These are phyloP conservation scores for Populus hybrid DNA, from an alignment of 441 rosid genomes.

Conservation along the genomic window DNA sequence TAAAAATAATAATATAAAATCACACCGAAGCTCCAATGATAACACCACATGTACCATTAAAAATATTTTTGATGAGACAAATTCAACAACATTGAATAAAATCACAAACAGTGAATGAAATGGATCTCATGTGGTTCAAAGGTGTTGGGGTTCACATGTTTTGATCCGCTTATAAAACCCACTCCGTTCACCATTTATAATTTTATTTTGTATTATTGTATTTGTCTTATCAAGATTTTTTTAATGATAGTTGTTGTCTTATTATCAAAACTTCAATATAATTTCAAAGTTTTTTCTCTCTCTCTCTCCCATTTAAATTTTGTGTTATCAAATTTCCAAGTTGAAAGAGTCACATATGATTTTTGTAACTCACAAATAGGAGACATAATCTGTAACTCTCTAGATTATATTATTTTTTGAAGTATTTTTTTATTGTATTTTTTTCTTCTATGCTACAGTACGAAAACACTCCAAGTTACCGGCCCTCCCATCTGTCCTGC, in stretches of 20 bases:
- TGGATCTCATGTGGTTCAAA: fast-evolving
- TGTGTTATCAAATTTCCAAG: too few relatives aligned
- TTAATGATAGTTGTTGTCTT: fast-evolving
- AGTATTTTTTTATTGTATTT: too few relatives aligned
- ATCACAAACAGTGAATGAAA: fast-evolving
- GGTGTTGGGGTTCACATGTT: fast-evolving
- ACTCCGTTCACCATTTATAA: fast-evolving
- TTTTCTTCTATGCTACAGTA: too few relatives aligned
- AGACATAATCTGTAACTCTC: too few relatives aligned
- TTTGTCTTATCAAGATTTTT: fast-evolving
- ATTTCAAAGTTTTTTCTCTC: too few relatives aligned
- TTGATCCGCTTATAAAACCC: fast-evolving
- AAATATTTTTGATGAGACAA: too few relatives aligned
- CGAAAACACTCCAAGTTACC: neutral
- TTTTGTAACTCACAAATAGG: too few relatives aligned
- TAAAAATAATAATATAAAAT: neutral
- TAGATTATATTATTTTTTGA: too few relatives aligned
- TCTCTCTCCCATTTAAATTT: too few relatives aligned
- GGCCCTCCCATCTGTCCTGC: neutral
- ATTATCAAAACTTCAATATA: too few relatives aligned
- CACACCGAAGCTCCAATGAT: fast-evolving
- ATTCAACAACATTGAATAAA: fast-evolving
- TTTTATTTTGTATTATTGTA: fast-evolving
- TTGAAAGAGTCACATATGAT: too few relatives aligned
- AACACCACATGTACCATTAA: too few relatives aligned